phyloP scores from a whole-genome alignment of 768 basidiomycete genomes.

The Leccinum arenicola region DNA sequence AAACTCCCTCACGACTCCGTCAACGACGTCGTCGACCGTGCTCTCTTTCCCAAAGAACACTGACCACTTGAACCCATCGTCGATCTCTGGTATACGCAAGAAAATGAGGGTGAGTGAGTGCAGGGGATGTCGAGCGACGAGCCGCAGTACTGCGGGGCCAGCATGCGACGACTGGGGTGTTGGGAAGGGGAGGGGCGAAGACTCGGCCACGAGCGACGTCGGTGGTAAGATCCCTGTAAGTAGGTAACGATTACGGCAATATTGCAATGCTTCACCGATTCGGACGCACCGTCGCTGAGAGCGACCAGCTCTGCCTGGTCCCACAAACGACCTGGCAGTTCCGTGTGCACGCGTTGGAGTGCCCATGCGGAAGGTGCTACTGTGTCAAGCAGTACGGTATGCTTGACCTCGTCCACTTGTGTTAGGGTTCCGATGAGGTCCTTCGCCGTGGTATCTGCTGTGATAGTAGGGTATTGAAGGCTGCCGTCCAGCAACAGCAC shows the following conservation, averaged over 20 bases:
- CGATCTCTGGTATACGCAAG: slow-evolving; percentile 71
- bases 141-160: slow-evolving; percentile 35
- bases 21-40: slow-evolving; percentile 54
- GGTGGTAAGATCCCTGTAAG: slow-evolving; percentile 48
- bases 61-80: slow-evolving; percentile 67
- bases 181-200: slow-evolving; percentile 43
- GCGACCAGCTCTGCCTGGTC: slow-evolving; percentile 66
- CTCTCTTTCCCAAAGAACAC: slow-evolving; percentile 59
- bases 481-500: slow-evolving; percentile 55
- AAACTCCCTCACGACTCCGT: slow-evolving; percentile 55
- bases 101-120: slow-evolving; percentile 48
- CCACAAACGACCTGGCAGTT: slow-evolving; percentile 62
- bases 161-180: slow-evolving; percentile 63
- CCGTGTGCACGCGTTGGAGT: slow-evolving; percentile 59
- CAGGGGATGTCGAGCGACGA: no score
- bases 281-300: slow-evolving; percentile 58
- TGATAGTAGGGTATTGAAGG: slow-evolving; percentile 61
- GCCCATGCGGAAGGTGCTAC: slow-evolving; percentile 59
- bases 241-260: not conserved
- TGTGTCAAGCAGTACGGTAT: slow-evolving; percentile 51
- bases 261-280: not conserved
- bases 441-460: slow-evolving; percentile 49
- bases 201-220: slow-evolving; percentile 9
- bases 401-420: slow-evolving; percentile 45
- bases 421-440: slow-evolving; percentile 58